Percentiles rank a stretch among this genome's conserved stretches.
Conservation (phyloP, 352 stramenopile species). For the Hyphochytrium catenoides region DNA sequence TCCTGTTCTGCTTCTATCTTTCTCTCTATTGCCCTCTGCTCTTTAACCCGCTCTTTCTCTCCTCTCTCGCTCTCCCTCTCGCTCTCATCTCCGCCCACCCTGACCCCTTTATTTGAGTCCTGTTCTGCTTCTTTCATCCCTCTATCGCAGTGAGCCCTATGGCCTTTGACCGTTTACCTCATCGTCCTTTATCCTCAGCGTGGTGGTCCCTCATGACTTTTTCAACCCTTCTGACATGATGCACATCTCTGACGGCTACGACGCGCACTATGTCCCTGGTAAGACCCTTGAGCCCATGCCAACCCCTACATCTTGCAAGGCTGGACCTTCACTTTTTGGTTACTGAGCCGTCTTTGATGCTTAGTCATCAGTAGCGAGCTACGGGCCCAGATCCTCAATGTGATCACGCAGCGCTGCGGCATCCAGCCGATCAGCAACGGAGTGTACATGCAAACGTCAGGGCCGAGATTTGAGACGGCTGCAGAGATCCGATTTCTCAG, state of each 20-base stretch:
- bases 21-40: too few species aligned
- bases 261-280: conserved; percentile 54
- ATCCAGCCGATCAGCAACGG: conserved; percentile 35
- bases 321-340: too few species aligned
- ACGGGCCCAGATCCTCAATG: conserved; percentile 19
- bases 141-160: too few species aligned
- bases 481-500: conserved; percentile 64
- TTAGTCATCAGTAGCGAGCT: conserved; percentile 11
- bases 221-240: conserved; percentile 64
- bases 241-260: conserved; percentile 46
- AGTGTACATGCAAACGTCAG: conserved; percentile 56
- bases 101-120: too few species aligned
- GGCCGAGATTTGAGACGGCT: conserved; percentile 67
- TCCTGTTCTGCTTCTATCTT: too few species aligned
- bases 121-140: too few species aligned
- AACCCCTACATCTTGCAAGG: too few species aligned
- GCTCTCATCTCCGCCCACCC: too few species aligned
- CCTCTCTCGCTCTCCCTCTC: too few species aligned
- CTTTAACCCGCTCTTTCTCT: too few species aligned
- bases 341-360: too few species aligned
- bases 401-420: conserved; percentile 16
- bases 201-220: conserved; percentile 55
- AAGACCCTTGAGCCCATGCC: too few species aligned
- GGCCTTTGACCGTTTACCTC: neutral
- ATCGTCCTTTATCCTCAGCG: neutral